Percentiles rank a stretch among this genome's conserved stretches.
Conservation (phyloP, 176 grass and related monocot species). For the Puya raimondii region DNA sequence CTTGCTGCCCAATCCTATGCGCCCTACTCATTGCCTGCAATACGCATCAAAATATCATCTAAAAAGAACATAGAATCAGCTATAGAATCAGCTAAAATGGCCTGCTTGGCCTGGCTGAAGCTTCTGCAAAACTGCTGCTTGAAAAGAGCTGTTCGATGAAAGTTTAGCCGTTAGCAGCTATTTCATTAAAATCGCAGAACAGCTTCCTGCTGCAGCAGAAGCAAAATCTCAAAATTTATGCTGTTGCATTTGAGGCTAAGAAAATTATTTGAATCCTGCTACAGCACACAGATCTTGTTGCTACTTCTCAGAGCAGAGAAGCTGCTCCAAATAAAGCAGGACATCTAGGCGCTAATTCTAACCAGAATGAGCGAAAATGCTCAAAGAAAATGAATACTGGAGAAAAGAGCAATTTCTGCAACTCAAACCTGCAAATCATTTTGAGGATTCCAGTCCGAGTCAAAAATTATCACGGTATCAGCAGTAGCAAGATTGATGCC, state of each 20-base stretch:
- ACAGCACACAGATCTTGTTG: too few species aligned
- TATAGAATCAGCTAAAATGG: conserved; percentile 3
- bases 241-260: too few species aligned
- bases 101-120: too few species aligned
- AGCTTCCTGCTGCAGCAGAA: neutral
- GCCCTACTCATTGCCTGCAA: conserved; percentile 97
- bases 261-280: too few species aligned
- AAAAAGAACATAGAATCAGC: conserved; percentile 1
- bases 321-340: too few species aligned
- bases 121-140: too few species aligned
- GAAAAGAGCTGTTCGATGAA: too few species aligned
- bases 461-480: conserved; percentile 97
- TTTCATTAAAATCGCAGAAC: too few species aligned
- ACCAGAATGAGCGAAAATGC: neutral
- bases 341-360: neutral
- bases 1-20: conserved; percentile 97
- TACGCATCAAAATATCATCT: neutral
- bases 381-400: neutral
- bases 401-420: neutral
- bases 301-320: too few species aligned
- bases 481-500: conserved; percentile 99
- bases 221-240: too few species aligned
- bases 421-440: conserved; percentile 86
- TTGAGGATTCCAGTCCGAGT: conserved; percentile 99
- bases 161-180: too few species aligned